A percentile compares a stretch with the other conserved stretches of the same genome.
phyloP scores from a whole-genome alignment of 768 basidiomycete genomes.

The Rhodocollybia butyracea region DNA sequence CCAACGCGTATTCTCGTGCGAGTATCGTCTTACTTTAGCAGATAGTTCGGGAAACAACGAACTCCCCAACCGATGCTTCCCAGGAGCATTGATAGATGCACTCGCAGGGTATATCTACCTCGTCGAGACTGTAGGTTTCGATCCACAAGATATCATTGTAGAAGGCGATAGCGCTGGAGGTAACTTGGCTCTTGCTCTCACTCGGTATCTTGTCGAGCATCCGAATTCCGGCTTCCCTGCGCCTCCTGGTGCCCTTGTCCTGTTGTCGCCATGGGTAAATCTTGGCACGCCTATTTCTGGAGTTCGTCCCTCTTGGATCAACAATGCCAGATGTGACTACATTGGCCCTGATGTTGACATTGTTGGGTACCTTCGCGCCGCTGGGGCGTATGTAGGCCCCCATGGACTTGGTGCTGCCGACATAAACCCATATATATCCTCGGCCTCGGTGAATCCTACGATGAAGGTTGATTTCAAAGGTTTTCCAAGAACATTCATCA shows the following conservation, averaged over 20 bases:
- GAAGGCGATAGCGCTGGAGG: slow-evolving; percentile 78
- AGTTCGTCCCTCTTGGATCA: slow-evolving; percentile 34
- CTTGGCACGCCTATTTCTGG: slow-evolving; percentile 36
- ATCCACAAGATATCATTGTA: slow-evolving; percentile 58
- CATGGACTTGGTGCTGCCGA: slow-evolving; percentile 44
- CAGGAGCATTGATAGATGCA: slow-evolving; percentile 70
- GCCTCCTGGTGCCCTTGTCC: slow-evolving; percentile 45
- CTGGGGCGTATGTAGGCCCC: slow-evolving; percentile 32
- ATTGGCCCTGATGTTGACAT: slow-evolving; percentile 23
- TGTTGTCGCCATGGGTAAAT: slow-evolving; percentile 60
- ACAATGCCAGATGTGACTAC: slow-evolving; percentile 34
- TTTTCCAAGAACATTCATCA: slow-evolving; percentile 61
- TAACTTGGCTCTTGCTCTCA: slow-evolving; percentile 64
- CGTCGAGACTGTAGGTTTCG: slow-evolving; percentile 51
- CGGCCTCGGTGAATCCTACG: slow-evolving; percentile 41
- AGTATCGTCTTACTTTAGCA: slow-evolving; percentile 65
- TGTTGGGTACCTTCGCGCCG: slow-evolving; percentile 11
- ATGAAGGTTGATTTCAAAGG: slow-evolving; percentile 42
- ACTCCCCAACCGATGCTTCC: no score
- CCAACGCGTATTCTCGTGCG: slow-evolving; percentile 55
- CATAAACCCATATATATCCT: slow-evolving; percentile 55
- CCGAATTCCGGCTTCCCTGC: slow-evolving; percentile 34
- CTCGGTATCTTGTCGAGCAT: slow-evolving; percentile 58
- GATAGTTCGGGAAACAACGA: slow-evolving; percentile 35
- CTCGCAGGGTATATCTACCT: slow-evolving; percentile 74